These are phyloP conservation scores for Kluyveromyces lactis DNA, from an alignment of 805 yeast species.

Conservation along the genomic window DNA sequence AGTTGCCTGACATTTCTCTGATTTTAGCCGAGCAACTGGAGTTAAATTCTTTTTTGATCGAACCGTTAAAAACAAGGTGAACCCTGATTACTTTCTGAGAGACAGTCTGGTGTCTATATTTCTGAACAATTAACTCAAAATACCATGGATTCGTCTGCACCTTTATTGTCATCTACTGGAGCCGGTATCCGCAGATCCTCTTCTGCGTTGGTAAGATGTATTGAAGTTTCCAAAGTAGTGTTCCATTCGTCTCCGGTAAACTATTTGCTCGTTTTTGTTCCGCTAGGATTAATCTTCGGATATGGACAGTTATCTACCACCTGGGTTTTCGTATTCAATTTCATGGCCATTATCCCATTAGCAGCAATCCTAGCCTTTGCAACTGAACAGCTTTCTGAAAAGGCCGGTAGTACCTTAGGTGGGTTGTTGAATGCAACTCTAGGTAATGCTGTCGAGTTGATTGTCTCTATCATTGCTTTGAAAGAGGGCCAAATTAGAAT, in stretches of 20 bases:
- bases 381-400: conserved; percentile 83
- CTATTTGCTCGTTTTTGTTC: conserved; percentile 73
- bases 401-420: conserved; percentile 87
- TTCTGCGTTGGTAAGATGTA: conserved; percentile 14
- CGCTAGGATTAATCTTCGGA: conserved; percentile 77
- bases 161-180: conserved; percentile 12
- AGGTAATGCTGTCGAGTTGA: conserved; percentile 96
- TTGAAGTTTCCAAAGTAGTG: conserved; percentile 21
- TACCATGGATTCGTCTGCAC: conserved; percentile 15
- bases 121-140: too few species aligned
- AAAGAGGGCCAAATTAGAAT: conserved; percentile 80
- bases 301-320: conserved; percentile 44
- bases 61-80: too few species aligned
- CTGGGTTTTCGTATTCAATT: conserved; percentile 62
- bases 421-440: conserved; percentile 94
- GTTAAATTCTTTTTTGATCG: too few species aligned
- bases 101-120: too few species aligned
- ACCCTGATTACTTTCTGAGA: too few species aligned
- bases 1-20: too few species aligned
- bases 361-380: conserved; percentile 88
- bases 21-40: too few species aligned
- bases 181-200: conserved; percentile 2
- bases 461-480: conserved; percentile 87
- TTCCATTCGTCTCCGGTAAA: conserved; percentile 64
- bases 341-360: conserved; percentile 83